These are phyloP conservation scores for Pythium sukuiense DNA, from an alignment of 352 stramenopile species.

Conservation along the genomic window DNA sequence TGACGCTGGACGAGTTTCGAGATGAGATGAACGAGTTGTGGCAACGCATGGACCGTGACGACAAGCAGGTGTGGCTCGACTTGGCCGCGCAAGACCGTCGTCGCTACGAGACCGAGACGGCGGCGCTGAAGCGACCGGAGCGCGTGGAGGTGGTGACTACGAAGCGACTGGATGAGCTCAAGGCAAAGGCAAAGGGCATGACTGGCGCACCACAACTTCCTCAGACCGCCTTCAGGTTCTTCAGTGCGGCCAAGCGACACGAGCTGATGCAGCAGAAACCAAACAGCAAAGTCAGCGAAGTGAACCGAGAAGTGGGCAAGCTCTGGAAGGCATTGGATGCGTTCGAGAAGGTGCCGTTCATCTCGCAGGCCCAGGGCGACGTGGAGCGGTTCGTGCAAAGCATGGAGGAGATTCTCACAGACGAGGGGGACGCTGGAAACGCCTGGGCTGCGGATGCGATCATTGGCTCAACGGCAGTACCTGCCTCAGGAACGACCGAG, in stretches of 20 bases:
- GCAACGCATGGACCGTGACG: conserved; percentile 40
- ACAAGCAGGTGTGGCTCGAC: conserved; percentile 49
- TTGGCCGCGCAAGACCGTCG: conserved; percentile 46
- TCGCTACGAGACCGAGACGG: conserved; percentile 51
- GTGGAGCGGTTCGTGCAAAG: conserved; percentile 46
- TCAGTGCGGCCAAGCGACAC: conserved; percentile 36
- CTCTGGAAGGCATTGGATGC: conserved; percentile 45
- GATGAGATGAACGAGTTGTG: conserved; percentile 58
- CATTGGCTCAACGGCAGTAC: neutral
- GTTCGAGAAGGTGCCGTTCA: conserved; percentile 34
- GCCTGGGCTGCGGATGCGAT: neutral
- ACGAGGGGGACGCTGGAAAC: neutral
- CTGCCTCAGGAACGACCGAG: neutral
- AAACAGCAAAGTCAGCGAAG: conserved; percentile 41
- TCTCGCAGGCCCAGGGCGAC: conserved; percentile 43
- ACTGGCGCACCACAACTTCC: conserved; percentile 38
- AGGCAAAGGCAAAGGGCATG: conserved; percentile 32
- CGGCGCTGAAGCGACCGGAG: conserved; percentile 43
- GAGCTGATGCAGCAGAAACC: conserved; percentile 33
- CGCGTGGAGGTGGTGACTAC: conserved; percentile 31
- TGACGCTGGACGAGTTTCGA: conserved; percentile 57
- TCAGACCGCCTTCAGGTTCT: conserved; percentile 47
- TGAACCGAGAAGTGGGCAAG: conserved; percentile 44
- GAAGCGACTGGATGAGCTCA: conserved; percentile 43
- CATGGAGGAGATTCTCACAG: conserved; percentile 35